Conservation (phyloP, 768 basidiomycete genomes). For the Mycena rebaudengoi region DNA sequence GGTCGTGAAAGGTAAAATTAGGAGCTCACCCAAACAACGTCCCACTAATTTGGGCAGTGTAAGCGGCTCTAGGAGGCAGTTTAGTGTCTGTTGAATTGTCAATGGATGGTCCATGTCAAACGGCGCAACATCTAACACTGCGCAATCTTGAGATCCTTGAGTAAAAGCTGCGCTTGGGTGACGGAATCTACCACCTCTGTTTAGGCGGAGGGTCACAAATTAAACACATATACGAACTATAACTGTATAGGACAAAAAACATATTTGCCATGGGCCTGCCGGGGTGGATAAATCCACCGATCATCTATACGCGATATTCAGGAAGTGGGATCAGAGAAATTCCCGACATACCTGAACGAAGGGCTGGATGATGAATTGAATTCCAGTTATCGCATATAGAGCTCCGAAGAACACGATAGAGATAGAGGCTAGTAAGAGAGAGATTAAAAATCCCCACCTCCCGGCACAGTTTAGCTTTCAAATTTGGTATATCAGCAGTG, state of each 20-base stretch:
- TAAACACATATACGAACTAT: conserved; percentile 48
- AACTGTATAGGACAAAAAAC: conserved; percentile 62
- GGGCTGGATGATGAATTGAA: conserved; percentile 54
- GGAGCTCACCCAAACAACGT: conserved; percentile 50
- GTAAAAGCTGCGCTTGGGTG: conserved; percentile 51
- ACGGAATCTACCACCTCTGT: conserved; percentile 45
- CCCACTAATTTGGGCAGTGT: conserved; percentile 58
- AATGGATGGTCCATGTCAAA: neutral
- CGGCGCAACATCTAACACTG: conserved; percentile 40
- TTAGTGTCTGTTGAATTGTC: conserved; percentile 46
- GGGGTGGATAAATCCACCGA: conserved; percentile 64
- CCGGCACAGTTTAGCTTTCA: neutral
- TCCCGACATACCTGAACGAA: conserved; percentile 54
- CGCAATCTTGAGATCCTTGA: conserved; percentile 58
- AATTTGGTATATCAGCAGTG: neutral
- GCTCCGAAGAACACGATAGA: conserved; percentile 57
- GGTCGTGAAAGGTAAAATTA: neutral
- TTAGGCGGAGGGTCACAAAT: neutral
- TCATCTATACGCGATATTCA: conserved; percentile 52
- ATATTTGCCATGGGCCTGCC: conserved; percentile 76
- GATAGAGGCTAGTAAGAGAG: conserved; percentile 52
- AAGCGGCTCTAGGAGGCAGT: conserved; percentile 57
- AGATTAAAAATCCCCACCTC: conserved; percentile 59
- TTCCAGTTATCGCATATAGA: conserved; percentile 55
- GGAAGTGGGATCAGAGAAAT: neutral